Base-by-base conservation (phyloP, 768 basidiomycete genomes). In the Hericium coralloides region DNA sequence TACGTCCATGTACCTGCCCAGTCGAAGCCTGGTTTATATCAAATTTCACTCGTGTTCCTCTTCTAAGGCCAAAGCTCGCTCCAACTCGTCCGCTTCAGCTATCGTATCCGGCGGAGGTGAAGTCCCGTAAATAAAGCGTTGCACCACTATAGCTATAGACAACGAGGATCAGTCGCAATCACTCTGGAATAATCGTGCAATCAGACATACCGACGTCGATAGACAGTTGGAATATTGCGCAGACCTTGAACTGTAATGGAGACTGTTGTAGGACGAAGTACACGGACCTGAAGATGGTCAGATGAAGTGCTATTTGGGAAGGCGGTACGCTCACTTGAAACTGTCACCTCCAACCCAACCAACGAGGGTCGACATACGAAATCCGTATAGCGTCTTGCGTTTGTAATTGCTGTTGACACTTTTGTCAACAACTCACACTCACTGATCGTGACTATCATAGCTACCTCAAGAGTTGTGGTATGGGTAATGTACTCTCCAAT, bases 281-380 rank as follows among this genome's bases (percentile, higher is more conserved):
- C 3, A 78, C 76, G 12, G 85, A 83, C 67, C 90, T 93, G 63
- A 4, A 43, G 9, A 54, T 31, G 8, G 52, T 26, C 38, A 25
- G 53, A 57, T 12, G 17, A 22, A 23, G 14, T 14, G 15, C 41
- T 41, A 36, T 57, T 58, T 23, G 54, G 50, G 55, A 43, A 63
- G 41, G 49, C 52, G 31, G 57, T 8, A 43, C 20, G 15, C 77
- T 60, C 64, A 90, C 91, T 93, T 93, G 80, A 89, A 92, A 17
- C 81, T 69, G 70, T 93, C 91, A 60, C 91, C 91, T 58, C 86
- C 89, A 49, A 81, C 72, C 91, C 91, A 92, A 31, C 91, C 91
- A 38, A 91, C 65, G 51, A 93, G 69, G 2, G 91, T 93, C 7
- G 89, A 89, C 69, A 82, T 79, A 37, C 90, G 81, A 71, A 93